Evolutionary conservation across 352 stramenopile genomes (phyloP).

Genomic region (Pythium rhizo-oryzae): DNA sequence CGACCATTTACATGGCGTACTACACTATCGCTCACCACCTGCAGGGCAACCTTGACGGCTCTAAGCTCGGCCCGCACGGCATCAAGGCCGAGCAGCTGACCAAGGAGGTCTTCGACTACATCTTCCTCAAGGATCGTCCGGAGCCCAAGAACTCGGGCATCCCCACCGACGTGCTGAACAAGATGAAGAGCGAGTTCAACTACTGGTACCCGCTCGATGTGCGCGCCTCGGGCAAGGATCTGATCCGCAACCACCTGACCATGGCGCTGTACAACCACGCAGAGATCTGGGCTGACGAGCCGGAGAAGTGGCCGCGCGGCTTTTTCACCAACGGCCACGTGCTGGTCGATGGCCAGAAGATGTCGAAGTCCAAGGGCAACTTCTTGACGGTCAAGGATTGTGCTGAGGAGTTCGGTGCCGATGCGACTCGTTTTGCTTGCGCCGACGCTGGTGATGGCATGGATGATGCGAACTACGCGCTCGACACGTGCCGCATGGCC

Average conservation of each 20-base stretch:
- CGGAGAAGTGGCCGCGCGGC: conserved; percentile 95
- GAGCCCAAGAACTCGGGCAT: conserved; percentile 89
- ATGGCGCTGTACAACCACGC: conserved; percentile 99
- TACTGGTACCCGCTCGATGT: conserved; percentile 99
- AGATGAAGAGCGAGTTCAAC: conserved; percentile 97
- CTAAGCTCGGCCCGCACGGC: conserved; percentile 82
- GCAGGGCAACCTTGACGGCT: conserved; percentile 96
- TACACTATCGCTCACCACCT: conserved; percentile 99
- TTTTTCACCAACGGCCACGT: conserved; percentile 99
- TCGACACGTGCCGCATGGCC: conserved; percentile 96
- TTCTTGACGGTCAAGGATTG: conserved; percentile 99
- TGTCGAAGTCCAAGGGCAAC: conserved; percentile 99
- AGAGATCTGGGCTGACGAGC: conserved; percentile 98
- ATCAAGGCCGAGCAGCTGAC: conserved; percentile 90
- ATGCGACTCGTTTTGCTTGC: conserved; percentile 97
- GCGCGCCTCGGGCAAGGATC: conserved; percentile 94
- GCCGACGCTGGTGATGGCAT: conserved; percentile 98
- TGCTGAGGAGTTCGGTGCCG: conserved; percentile 94
- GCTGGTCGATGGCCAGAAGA: conserved; percentile 98
- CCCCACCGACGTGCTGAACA: conserved; percentile 87
- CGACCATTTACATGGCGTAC: conserved; percentile 99
- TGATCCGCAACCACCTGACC: conserved; percentile 99
- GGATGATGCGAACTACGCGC: conserved; percentile 99
- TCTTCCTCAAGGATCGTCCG: conserved; percentile 93
- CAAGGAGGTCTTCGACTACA: conserved; percentile 99